phyloP scores from a whole-genome alignment of 495 filamentous ascomycete genomes.

The Baudoinia panamericana region DNA sequence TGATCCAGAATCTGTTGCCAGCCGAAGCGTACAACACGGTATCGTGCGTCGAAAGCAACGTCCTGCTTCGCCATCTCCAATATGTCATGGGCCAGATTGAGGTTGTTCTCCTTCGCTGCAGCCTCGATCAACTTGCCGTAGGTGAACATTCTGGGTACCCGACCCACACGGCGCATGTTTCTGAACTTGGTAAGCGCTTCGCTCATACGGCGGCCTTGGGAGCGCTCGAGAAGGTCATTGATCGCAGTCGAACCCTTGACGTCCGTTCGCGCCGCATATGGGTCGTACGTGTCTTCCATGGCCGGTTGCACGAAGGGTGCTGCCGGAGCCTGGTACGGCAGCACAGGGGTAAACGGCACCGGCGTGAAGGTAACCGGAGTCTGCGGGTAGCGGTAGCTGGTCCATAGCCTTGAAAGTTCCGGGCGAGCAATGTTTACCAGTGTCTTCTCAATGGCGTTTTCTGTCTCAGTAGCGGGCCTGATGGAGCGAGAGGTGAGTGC shows the following conservation, averaged over 20 bases:
- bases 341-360: constrained; percentile 31
- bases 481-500: constrained; percentile 37
- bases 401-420: constrained; percentile 48
- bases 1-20: constrained; percentile 91
- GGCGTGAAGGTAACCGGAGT: constrained; percentile 23
- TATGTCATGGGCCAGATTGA: constrained; percentile 73
- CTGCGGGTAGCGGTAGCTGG: constrained; percentile 36
- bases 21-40: constrained; percentile 75
- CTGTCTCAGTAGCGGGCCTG: constrained; percentile 39
- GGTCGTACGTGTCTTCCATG: constrained; percentile 71
- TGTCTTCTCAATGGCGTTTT: constrained; percentile 42
- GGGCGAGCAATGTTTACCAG: constrained; percentile 42
- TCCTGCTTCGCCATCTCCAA: constrained; percentile 75
- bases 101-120: constrained; percentile 62
- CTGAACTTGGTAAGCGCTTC: constrained; percentile 72
- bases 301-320: constrained; percentile 25
- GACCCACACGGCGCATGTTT: constrained; percentile 83
- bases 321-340: constrained; percentile 24
- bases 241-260: constrained; percentile 84
- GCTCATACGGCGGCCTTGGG: constrained; percentile 53
- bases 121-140: constrained; percentile 89
- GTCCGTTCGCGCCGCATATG: constrained; percentile 78
- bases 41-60: constrained; percentile 68
- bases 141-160: constrained; percentile 87
- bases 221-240: constrained; percentile 69